Percentiles rank a stretch among this genome's conserved stretches.
Conservation (phyloP, 495 filamentous ascomycete species). For the Oidiodendron maius region DNA sequence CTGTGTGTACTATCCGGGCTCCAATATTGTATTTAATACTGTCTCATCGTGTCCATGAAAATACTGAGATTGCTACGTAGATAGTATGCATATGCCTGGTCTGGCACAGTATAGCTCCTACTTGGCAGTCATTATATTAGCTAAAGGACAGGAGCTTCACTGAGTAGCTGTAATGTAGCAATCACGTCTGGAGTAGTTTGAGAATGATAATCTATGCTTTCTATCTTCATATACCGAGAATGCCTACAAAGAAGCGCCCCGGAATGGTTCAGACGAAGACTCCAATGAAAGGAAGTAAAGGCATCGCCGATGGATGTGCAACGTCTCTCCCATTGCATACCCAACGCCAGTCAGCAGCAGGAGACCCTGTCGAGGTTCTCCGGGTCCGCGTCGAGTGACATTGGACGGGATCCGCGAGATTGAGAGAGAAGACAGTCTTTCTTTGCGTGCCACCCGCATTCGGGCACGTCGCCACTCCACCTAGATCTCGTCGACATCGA, state of each 20-base stretch:
- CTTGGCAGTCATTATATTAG: constrained; percentile 1
- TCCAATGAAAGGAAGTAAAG: constrained; percentile 5
- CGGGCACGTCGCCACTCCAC: constrained; percentile 1
- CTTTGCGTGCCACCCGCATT: too few species aligned
- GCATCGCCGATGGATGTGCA: constrained; percentile 16
- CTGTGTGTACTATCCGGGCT: too few species aligned
- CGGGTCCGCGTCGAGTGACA: constrained; percentile 10
- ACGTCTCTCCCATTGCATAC: constrained; percentile 27
- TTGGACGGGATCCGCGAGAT: constrained; percentile 28
- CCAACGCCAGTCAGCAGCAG: constrained; percentile 16
- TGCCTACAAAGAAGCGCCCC: neutral
- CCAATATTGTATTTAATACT: too few species aligned
- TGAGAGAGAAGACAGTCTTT: constrained; percentile 59
- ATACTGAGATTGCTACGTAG: too few species aligned
- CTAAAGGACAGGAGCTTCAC: neutral
- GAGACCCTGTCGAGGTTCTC: constrained; percentile 27
- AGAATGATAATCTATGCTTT: neutral
- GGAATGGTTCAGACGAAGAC: neutral
- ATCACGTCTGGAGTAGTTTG: neutral
- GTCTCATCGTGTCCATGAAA: too few species aligned
- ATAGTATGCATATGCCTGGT: too few species aligned
- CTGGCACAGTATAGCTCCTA: too few species aligned
- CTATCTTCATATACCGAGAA: neutral
- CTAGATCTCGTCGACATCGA: constrained; percentile 75
- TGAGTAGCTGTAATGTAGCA: neutral